Evolutionary conservation across 768 basidiomycete genomes (phyloP).

Genomic region (Tylopilus intermedius): DNA sequence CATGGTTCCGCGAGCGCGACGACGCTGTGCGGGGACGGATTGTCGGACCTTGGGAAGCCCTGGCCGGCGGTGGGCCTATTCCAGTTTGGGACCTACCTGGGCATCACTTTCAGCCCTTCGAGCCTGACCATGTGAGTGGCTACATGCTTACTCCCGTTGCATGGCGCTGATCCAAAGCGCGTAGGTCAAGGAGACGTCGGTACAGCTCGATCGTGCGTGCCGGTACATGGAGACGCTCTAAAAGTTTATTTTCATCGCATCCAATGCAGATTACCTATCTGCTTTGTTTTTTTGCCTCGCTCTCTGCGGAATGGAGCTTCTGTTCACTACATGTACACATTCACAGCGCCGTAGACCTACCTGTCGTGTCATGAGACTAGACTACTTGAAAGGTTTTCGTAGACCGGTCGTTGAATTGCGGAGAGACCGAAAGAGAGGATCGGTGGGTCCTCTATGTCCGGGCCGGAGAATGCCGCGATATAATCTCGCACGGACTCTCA

Average conservation of each 20-base stretch:
- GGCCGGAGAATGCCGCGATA: no score
- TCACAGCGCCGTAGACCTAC: neutral
- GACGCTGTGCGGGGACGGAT: slow-evolving; percentile 16
- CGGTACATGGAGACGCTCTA: slow-evolving; percentile 7
- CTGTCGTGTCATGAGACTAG: neutral
- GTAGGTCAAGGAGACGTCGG: slow-evolving; percentile 22
- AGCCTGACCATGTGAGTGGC: slow-evolving; percentile 46
- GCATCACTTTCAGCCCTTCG: slow-evolving; percentile 60
- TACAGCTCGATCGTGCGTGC: slow-evolving; percentile 21
- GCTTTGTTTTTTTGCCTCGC: neutral
- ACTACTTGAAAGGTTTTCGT: neutral
- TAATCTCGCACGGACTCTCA: neutral
- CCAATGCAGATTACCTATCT: neutral
- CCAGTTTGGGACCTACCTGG: slow-evolving; percentile 56
- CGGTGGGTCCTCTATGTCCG: no score
- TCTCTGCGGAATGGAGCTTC: neutral
- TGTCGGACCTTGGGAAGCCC: slow-evolving; percentile 44
- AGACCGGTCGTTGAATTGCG: neutral
- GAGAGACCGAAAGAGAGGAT: neutral
- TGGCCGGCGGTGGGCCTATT: slow-evolving; percentile 35
- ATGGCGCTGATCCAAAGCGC: neutral
- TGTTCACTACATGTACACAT: neutral
- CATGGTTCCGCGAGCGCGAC: slow-evolving; percentile 49
- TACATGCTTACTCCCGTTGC: neutral
- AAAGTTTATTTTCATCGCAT: neutral